Percentiles rank a stretch among this genome's conserved stretches.
These are phyloP conservation scores for Geotrichum reessii DNA, from an alignment of 1,139 yeast genomes.

Conservation along the genomic window DNA sequence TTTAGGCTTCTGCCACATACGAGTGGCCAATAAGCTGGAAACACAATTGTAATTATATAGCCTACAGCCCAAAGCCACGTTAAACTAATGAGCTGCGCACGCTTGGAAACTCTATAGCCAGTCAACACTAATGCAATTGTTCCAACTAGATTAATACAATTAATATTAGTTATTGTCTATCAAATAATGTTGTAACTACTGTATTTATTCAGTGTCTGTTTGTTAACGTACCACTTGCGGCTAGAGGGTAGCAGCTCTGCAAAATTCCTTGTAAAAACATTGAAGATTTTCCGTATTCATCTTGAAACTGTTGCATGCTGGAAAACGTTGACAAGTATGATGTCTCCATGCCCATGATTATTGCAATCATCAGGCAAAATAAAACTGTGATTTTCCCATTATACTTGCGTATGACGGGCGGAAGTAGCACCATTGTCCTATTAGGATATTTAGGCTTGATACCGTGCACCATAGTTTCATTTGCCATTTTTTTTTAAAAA, in stretches of 20 bases:
- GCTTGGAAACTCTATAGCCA: conserved; percentile 1
- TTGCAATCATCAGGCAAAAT: conserved; percentile 43
- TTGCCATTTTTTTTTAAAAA: background rate
- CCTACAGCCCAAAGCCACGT: conserved; percentile 10
- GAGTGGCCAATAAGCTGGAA: conserved; percentile 19
- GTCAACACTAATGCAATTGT: background rate
- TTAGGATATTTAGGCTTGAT: conserved; percentile 32
- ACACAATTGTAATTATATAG: conserved; percentile 1
- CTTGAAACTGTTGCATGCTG: conserved; percentile 42
- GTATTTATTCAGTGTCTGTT: conserved; percentile 18
- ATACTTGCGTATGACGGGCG: conserved; percentile 30
- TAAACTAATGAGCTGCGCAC: background rate
- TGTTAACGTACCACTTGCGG: conserved; percentile 34
- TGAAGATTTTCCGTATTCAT: conserved; percentile 44
- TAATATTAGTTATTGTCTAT: conserved; percentile 14
- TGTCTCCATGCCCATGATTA: conserved; percentile 64
- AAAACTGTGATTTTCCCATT: conserved; percentile 43
- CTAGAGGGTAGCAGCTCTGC: conserved; percentile 42
- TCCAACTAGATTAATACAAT: conserved; percentile 17
- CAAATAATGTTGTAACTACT: conserved; percentile 17
- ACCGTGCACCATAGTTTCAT: background rate
- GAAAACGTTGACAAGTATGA: conserved; percentile 62
- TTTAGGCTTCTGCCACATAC: conserved; percentile 53
- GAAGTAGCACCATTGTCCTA: background rate
- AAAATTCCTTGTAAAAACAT: conserved; percentile 39